Evolutionary conservation across 1,284 basidiomycete genomes (phyloP), one percentile per base, ranked within the genome.

Genomic region (Naganishia sp.): DNA sequence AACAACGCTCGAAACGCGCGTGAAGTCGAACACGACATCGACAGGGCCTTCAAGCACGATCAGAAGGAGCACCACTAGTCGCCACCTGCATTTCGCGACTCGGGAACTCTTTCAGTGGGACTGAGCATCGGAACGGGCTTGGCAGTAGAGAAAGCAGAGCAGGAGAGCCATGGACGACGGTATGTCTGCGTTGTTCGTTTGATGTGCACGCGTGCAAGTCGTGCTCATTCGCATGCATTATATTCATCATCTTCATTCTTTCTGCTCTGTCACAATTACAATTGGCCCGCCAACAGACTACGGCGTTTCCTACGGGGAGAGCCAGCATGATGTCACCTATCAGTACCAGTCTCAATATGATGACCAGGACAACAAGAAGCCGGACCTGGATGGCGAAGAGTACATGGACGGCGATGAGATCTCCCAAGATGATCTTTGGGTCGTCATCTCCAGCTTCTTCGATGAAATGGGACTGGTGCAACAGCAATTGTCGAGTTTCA

Each of bases 401-500:
- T 67, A 60, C 13, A 62, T 67, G 35, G 65, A 68, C 25, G 67
- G 68, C 15, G 56, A 72, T 45, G 70, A 70, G 13, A 76, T 94
- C 80, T 90, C 89, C 1, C 91, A 93, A 76, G 93, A 95, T 77
- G 92, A 94, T 76, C 93, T 92, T 77, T 97, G 94, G 94, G 89
- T 89, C 51, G 87, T 96, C 74, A 98, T 99, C 75, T 90, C 91
- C 68, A 88, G 91, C 73, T 99, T 97, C 83, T 99, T 99, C 78
- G 89, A 92, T 69, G 90, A 94, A 79, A 97, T 96, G 80, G 95
- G 95, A 81, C 88, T 99, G 67, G 96, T 99, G 66, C 87, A 93
- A 63, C 96, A 99, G 79, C 95, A 99, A 79, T 86, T 99, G 65
- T 94, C 96, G 82, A 95, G 92, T 35, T 99, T 96, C 82, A 94